Conservation (phyloP, 306 rosid species). For the Vigna trinervia region DNA sequence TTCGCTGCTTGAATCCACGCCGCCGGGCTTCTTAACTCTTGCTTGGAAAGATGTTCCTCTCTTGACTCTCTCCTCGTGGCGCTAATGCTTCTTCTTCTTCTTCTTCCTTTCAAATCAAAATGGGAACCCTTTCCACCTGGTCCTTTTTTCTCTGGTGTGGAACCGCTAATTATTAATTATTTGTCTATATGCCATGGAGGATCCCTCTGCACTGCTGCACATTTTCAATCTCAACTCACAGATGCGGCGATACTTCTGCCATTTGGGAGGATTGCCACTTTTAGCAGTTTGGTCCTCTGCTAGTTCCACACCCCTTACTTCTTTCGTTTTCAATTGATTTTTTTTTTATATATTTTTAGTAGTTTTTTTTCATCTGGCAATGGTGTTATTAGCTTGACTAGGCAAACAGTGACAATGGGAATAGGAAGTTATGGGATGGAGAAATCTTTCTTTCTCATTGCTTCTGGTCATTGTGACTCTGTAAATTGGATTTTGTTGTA, state of each 20-base stretch:
- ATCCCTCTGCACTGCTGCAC: slow-evolving; percentile 42
- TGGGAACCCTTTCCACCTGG: slow-evolving; percentile 63
- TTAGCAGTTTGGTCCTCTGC: slow-evolving; percentile 43
- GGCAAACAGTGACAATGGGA: slow-evolving; percentile 57
- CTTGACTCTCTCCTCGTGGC: slow-evolving; percentile 92
- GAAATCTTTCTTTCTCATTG: slow-evolving; percentile 46
- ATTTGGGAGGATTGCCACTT: slow-evolving; percentile 36
- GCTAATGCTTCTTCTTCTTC: slow-evolving; percentile 48
- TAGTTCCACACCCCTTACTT: slow-evolving; percentile 46
- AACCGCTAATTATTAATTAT: slow-evolving; percentile 43
- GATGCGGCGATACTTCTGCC: slow-evolving; percentile 28
- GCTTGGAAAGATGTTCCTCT: slow-evolving; percentile 89
- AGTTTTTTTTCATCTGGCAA: slow-evolving; percentile 23
- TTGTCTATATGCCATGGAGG: slow-evolving; percentile 57
- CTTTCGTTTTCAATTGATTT: slow-evolving; percentile 41
- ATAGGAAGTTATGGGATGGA: slow-evolving; percentile 49
- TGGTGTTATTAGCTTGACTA: slow-evolving; percentile 53
- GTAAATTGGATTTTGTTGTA: slow-evolving; percentile 66
- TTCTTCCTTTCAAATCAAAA: not conserved
- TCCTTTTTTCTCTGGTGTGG: slow-evolving; percentile 76
- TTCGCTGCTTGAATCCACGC: slow-evolving; percentile 64
- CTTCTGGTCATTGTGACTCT: slow-evolving; percentile 54
- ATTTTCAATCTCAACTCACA: slow-evolving; percentile 40
- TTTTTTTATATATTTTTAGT: not conserved
- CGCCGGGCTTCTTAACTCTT: slow-evolving; percentile 79